Evolutionary conservation across 257 asterid species (phyloP).

Genomic region (Solanum bulbocastanum): DNA sequence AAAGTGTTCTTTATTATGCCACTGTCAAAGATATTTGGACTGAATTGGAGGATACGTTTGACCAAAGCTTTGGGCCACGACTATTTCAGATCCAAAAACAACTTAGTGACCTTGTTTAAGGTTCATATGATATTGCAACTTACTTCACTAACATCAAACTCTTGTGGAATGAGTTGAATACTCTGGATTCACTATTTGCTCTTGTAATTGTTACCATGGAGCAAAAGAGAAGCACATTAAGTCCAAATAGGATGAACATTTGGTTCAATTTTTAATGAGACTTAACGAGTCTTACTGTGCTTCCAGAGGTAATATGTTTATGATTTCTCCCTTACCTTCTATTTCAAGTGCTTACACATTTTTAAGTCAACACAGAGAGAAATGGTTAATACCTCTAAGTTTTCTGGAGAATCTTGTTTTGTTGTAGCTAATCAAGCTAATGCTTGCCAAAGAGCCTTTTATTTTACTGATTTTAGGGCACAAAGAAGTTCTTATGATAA

Average conservation of each 20-base stretch:
- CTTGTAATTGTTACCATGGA: no score
- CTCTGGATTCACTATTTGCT: no score
- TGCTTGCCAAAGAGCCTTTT: neutral
- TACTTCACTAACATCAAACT: no score
- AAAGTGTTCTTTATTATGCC: no score
- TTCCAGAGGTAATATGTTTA: neutral
- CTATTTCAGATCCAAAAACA: no score
- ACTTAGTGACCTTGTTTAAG: no score
- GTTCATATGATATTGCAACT: no score
- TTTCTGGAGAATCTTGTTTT: neutral
- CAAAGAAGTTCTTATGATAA: neutral
- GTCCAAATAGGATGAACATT: neutral
- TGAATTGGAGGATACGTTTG: no score
- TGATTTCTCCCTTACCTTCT: neutral
- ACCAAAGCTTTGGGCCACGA: no score
- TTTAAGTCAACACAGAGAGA: neutral
- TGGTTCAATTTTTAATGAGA: neutral
- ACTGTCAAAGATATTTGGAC: no score
- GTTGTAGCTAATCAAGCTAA: neutral
- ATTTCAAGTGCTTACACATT: neutral
- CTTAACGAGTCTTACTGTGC: neutral
- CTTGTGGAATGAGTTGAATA: no score
- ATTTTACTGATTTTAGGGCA: neutral
- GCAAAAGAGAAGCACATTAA: neutral
- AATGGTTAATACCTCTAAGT: neutral